Percentiles rank a stretch among this genome's conserved stretches.
These are phyloP conservation scores for Candida nitratophila DNA, from an alignment of 805 yeast genomes.

Conservation along the genomic window DNA sequence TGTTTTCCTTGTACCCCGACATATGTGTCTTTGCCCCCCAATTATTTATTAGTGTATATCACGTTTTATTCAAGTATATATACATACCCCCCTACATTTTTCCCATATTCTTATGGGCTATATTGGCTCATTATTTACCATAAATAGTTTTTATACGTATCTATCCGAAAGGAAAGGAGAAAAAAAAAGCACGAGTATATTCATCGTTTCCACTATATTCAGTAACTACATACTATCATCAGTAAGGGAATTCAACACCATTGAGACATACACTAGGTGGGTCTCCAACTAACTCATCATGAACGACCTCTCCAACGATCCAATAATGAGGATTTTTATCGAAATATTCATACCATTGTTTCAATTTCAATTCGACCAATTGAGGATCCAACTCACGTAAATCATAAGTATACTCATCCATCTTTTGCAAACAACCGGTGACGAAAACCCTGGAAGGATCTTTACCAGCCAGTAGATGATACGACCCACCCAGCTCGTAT, in stretches of 20 bases:
- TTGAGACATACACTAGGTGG: conserved; percentile 38
- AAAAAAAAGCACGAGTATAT: too few relatives aligned
- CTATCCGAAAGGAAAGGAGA: too few relatives aligned
- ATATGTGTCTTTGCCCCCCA: too few relatives aligned
- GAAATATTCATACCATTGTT: conserved; percentile 48
- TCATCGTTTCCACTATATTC: not conserved
- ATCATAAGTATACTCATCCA: conserved; percentile 57
- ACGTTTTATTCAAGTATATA: too few relatives aligned
- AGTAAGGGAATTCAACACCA: conserved; percentile 9
- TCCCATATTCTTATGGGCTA: too few relatives aligned
- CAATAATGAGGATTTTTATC: conserved; percentile 44
- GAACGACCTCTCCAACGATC: conserved; percentile 52
- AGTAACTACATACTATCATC: not conserved
- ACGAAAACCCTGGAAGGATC: conserved; percentile 66
- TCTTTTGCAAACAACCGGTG: conserved; percentile 57
- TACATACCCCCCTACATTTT: too few relatives aligned
- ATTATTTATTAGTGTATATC: too few relatives aligned
- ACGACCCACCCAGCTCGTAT: conserved; percentile 49
- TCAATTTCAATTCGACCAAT: conserved; percentile 32
- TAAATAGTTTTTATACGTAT: too few relatives aligned
- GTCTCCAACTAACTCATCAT: conserved; percentile 35
- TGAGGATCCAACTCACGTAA: conserved; percentile 46
- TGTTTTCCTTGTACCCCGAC: too few relatives aligned
- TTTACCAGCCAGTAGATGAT: conserved; percentile 50
- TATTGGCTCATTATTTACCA: too few relatives aligned